Evolutionary conservation across 306 rosid species (phyloP), one percentile per base, ranked within the genome.

Genomic region (Cicer bijugum): DNA sequence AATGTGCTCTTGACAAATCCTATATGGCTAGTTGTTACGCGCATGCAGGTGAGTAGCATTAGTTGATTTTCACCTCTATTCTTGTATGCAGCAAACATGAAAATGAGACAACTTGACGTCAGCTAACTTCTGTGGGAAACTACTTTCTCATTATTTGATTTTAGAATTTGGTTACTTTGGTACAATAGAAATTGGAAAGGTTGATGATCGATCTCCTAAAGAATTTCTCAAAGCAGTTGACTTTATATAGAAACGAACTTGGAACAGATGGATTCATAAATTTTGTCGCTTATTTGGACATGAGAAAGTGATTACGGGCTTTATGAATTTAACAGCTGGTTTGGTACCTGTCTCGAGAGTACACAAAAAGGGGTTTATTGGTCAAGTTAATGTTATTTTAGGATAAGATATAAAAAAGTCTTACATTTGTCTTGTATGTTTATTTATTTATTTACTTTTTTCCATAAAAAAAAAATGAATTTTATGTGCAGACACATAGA

Each of bases 1-100:
- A 94, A 94, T 79, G 98, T 94, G 76, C 86, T 94, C 75, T 71
- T 89, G 86, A 94, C 96, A 77, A 94, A 87, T 80, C 98, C 98
- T 52, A 89, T 94, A 46, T 94, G 98, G 98, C 87, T 91, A 39
- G 89, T 91, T 71, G 98, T 94, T 64, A 91, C 92, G 0, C 94
- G 98, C 53, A 88, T 94, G 97, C 97, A 94, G 98, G 98, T 93
- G 86, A 76, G 63, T 56, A 16, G 56, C 50, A 5, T 51, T 62
- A 37, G 39, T 62, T 72, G 20, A 55, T 44, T 38, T 52, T 63
- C 60, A 37, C 70, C 52, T 55, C 16, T 11, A 19, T 75, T 40
- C 51, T 75, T 35, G 8, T 57, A 44, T 44, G 12, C 48, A 1
- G 5, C 12, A 44, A 44, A 44, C 48, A 44, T 47, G 6, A 47